Conservation (phyloP, 2,329 filamentous ascomycete species). For the Rhinocladiella similis region DNA sequence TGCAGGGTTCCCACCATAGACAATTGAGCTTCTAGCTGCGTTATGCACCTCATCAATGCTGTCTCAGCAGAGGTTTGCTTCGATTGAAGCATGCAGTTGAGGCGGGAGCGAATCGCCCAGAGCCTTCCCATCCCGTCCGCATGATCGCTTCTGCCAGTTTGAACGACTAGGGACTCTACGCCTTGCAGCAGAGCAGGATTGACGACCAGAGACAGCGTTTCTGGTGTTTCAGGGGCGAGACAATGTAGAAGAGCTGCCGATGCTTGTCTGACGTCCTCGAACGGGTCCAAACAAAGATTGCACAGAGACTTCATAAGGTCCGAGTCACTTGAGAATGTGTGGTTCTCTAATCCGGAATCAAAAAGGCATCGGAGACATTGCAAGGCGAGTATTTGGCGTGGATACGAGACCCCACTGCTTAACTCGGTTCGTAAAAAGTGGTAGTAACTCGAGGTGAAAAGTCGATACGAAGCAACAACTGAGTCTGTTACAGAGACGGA, state of each 20-base stretch:
- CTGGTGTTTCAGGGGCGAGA: neutral
- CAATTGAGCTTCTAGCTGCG: constrained; percentile 1
- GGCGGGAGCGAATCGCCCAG: constrained; percentile 1
- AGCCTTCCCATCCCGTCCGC: constrained; percentile 76
- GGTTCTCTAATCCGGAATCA: constrained; percentile 6
- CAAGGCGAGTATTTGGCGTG: constrained; percentile 79
- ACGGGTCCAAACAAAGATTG: constrained; percentile 83
- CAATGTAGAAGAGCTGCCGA: constrained; percentile 47
- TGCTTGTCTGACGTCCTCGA: constrained; percentile 78
- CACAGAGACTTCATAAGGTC: constrained; percentile 60
- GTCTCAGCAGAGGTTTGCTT: neutral
- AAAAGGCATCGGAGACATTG: constrained; percentile 65
- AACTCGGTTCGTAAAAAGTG: constrained; percentile 59
- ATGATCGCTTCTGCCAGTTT: constrained; percentile 83
- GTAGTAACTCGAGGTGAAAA: constrained; percentile 14
- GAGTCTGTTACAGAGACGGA: neutral
- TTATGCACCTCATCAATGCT: neutral
- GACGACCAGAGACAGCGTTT: constrained; percentile 15
- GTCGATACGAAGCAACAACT: constrained; percentile 13
- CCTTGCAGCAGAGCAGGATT: constrained; percentile 52
- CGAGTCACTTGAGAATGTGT: constrained; percentile 23
- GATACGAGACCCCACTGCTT: constrained; percentile 80
- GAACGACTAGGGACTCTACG: constrained; percentile 57
- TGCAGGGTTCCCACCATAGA: constrained; percentile 2
- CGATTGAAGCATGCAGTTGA: neutral